Base-by-base conservation (phyloP, 805 yeast species). In the Yarrowia osloensis region DNA sequence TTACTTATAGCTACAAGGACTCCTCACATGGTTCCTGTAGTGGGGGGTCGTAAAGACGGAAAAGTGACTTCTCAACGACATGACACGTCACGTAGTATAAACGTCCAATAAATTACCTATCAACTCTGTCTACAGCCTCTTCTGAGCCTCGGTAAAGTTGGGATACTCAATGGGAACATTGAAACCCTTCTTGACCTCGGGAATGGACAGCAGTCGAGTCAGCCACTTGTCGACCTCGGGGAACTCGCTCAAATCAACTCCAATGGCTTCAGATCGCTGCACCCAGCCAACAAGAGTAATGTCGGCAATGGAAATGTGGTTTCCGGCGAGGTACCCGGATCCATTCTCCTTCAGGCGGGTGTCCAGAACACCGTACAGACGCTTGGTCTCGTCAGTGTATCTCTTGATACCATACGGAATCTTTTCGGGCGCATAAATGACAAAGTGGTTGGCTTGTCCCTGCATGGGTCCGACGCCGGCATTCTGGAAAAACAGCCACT, bases 191-290 rank as follows among this genome's bases (percentile, higher is more conserved):
- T 67, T 52, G 13, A 91, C 96, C 3, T 92, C 91, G 11, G 95
- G 94, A 76, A 96, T 84, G 77, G 95, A 85, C 92, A 90, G 87
- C 93, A 91, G 88, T 72, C 86, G 86, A 76, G 89, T 88, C n/a
- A 96, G 89, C 97, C 97, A 91, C 76, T 91, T 90, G 79, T 88
- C 88, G 62, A 91, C 93, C 76, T 89, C 90, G 40, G 85, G 85
- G 35, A 81, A 77, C 24, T 78, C 78, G 8, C 12, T 29, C 17
- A 65, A 28, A 22, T 68, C 71, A 42, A 71, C 62, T 4, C 63
- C 70, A 19, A 70, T n/a, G 9, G 37, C 21, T 13, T 59, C 24
- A 54, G 74, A 44, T 1, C 65, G 65, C 21, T 49, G 70, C 29
- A 81, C 77, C 89, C 88, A 85, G 3, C 84, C 80, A 69, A 76